Evolutionary conservation across 805 yeast species (phyloP).

Genomic region (Lipomyces kockii): DNA sequence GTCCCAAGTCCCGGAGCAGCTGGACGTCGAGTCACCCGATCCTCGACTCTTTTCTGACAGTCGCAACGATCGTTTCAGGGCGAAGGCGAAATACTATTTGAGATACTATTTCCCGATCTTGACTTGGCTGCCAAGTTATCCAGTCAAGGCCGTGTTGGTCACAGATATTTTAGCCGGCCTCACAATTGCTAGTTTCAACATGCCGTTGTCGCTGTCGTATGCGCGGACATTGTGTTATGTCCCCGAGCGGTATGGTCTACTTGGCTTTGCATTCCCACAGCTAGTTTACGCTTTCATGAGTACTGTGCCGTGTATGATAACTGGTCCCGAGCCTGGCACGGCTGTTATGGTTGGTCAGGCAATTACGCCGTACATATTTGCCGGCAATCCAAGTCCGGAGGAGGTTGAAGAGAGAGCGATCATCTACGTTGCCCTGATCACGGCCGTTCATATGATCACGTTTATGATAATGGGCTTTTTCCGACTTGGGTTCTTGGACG

Average conservation of each 20-base stretch:
- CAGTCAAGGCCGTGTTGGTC: slow-evolving; percentile 44
- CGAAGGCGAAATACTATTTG: slow-evolving; percentile 41
- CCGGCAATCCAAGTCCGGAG: slow-evolving; percentile 42
- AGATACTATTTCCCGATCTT: slow-evolving; percentile 61
- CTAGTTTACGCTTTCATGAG: slow-evolving; percentile 78
- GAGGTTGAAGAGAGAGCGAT: slow-evolving; percentile 32
- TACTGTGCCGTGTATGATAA: slow-evolving; percentile 84
- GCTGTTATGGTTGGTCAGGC: slow-evolving; percentile 83
- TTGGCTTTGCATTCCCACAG: slow-evolving; percentile 78
- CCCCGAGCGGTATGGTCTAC: slow-evolving; percentile 78
- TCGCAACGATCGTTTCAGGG: slow-evolving; percentile 32
- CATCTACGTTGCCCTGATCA: slow-evolving; percentile 59
- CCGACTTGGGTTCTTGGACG: slow-evolving; percentile 85
- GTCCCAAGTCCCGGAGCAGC: slow-evolving; percentile 9
- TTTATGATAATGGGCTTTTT: slow-evolving; percentile 74
- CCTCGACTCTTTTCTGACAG: slow-evolving; percentile 31
- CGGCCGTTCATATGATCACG: slow-evolving; percentile 75
- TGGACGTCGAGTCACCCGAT: slow-evolving; percentile 22
- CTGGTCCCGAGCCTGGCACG: slow-evolving; percentile 90
- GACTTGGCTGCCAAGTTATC: slow-evolving; percentile 58
- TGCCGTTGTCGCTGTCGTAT: slow-evolving; percentile 83
- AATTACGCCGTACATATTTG: slow-evolving; percentile 59
- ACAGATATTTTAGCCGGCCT: slow-evolving; percentile 83
- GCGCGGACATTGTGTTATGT: slow-evolving; percentile 85
- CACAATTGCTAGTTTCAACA: slow-evolving; percentile 86